Conservation (phyloP, 2,329 filamentous ascomycete genomes). For the Mycosphaerelloides madeirae region DNA sequence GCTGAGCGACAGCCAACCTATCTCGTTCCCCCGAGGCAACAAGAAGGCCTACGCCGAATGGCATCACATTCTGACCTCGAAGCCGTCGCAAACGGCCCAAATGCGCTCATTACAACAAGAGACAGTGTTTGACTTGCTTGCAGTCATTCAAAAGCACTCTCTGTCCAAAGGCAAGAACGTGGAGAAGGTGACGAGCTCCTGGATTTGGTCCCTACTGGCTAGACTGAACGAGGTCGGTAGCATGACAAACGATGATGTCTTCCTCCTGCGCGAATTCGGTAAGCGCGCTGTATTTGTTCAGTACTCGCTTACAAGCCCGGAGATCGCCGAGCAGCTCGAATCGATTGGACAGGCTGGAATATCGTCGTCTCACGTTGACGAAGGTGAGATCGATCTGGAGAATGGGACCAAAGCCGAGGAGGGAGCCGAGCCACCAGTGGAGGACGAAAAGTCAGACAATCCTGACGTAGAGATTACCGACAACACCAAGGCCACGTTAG, state of each 20-base stretch:
- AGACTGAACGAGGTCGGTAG: conserved; percentile 64
- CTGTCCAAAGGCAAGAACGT: conserved; percentile 57
- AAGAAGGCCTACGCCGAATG: conserved; percentile 55
- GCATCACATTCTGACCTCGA: conserved; percentile 37
- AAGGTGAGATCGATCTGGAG: conserved; percentile 1
- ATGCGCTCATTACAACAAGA: conserved; percentile 56
- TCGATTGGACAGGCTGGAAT: conserved; percentile 17
- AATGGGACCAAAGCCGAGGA: neutral
- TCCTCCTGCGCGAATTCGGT: conserved; percentile 71
- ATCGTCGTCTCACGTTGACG: neutral
- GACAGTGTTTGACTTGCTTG: conserved; percentile 61
- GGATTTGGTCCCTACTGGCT: conserved; percentile 81
- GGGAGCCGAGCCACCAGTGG: neutral
- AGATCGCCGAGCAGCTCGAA: conserved; percentile 25
- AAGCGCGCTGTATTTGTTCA: conserved; percentile 56
- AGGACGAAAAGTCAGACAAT: conserved; percentile 19
- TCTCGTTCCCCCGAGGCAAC: conserved; percentile 51
- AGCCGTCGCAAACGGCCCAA: conserved; percentile 47
- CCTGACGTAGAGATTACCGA: neutral
- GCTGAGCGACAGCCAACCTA: conserved; percentile 51
- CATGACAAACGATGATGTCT: conserved; percentile 70
- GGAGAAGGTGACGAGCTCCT: conserved; percentile 65
- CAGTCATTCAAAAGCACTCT: conserved; percentile 55
- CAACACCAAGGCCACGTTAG: conserved; percentile 60
- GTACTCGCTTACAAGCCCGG: conserved; percentile 25